These are phyloP conservation scores for Cucumis cinereus DNA, from an alignment of 306 rosid genomes.

Conservation along the genomic window DNA sequence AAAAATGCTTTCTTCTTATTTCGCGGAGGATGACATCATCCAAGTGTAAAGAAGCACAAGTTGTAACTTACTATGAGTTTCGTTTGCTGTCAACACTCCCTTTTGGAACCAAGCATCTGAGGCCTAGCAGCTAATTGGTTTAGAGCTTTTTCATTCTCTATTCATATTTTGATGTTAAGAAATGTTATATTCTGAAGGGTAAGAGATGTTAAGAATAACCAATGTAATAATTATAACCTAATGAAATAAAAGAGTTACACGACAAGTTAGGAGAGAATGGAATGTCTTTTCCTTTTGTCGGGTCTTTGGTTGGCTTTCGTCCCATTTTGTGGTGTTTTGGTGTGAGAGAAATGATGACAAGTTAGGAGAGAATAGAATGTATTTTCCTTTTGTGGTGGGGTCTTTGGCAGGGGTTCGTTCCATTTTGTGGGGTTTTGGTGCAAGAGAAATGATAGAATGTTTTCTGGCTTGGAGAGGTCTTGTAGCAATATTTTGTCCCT, in stretches of 20 bases:
- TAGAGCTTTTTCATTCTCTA: neutral
- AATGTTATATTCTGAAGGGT: neutral
- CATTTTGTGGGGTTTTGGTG: neutral
- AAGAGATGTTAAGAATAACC: neutral
- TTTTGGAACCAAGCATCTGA: neutral
- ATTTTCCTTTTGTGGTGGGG: neutral
- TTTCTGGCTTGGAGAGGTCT: neutral
- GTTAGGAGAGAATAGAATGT: neutral
- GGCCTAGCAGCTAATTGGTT: neutral
- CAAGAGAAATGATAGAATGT: neutral
- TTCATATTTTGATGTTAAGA: neutral
- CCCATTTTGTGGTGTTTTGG: neutral
- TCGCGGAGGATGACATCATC: neutral
- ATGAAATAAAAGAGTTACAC: neutral
- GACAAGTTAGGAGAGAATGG: neutral
- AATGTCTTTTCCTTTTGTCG: neutral
- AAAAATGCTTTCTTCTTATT: neutral
- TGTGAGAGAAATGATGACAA: neutral
- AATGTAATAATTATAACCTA: neutral
- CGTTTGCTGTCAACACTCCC: neutral
- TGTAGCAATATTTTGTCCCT: neutral
- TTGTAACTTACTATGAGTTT: neutral
- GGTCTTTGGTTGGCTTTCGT: neutral
- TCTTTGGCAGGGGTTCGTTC: neutral
- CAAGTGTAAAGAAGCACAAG: neutral